phyloP scores from a whole-genome alignment of 345 rosid species.

The Eucalyptus pumila region DNA sequence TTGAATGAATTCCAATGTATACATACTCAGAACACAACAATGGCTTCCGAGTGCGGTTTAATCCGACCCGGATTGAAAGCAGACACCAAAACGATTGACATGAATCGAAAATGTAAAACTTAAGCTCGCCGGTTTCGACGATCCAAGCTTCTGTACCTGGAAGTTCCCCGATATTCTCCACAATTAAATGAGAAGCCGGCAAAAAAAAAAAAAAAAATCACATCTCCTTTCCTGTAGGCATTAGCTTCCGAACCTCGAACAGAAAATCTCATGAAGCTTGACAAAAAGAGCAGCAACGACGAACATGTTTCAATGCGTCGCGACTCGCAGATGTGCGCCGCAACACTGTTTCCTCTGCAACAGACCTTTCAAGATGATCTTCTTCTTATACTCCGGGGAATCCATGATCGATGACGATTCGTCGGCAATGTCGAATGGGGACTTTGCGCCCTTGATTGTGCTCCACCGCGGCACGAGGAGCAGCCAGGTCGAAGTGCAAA shows the following conservation, averaged over 20 bases:
- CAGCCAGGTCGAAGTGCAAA: conserved; percentile 36
- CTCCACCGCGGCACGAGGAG: conserved; percentile 6
- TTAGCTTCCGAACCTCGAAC: background rate
- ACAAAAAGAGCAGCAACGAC: background rate
- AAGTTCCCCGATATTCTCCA: background rate
- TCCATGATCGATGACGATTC: background rate
- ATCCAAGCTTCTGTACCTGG: background rate
- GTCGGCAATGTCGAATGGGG: background rate
- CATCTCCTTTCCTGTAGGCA: background rate
- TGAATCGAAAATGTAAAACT: background rate
- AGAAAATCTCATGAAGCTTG: background rate
- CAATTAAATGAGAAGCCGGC: background rate
- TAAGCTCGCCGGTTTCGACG: background rate
- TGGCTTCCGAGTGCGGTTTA: background rate
- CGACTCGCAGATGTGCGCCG: background rate
- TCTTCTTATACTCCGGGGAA: conserved; percentile 22
- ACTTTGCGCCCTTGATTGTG: background rate
- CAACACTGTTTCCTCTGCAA: conserved; percentile 1
- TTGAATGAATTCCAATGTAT: background rate
- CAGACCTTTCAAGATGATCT: conserved; percentile 16
- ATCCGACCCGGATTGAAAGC: background rate
- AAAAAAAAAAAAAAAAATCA: background rate
- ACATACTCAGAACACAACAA: background rate
- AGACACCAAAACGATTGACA: background rate
- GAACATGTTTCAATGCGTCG: background rate